Evolutionary conservation across 1,284 basidiomycete species (phyloP), one percentile per base, ranked within the genome.

Genomic region (Anthracocystis walkeri): DNA sequence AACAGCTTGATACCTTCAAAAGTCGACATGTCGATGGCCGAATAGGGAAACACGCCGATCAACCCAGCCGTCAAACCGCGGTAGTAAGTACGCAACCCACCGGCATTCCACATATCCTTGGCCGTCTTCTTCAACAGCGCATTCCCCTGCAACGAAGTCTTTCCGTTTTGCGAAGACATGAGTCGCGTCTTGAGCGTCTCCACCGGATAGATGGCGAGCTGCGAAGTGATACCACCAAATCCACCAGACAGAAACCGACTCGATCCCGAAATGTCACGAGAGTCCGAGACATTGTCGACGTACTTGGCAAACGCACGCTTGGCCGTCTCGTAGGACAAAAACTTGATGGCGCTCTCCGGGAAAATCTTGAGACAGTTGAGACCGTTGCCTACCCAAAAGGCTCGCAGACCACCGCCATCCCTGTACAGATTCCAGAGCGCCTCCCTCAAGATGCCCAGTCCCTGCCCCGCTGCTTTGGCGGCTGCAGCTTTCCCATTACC

Each of bases 181-280:
- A 85, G 64, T 7, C 83, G 65, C 49, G 84, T 85, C 68, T 85
- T 85, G 33, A 85, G 75, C 64, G 83, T 85, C 62, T 85, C 83
- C 21, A 85, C 73, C 20, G 83, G 83, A 63, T 85, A 85, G 38
- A 85, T 85, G 31, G 83, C 82, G n/a, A 99, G 89, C 88, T 99
- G 97, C 84, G 93, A 95, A 50, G 90, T 91, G 79, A 99, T 92
- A 50, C 97, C 97, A 53, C 96, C 97, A 44, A 99, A 89, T 1
- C 97, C 97, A 57, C 97, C 97, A 16, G 95, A 93, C 57, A 99
- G 86, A 87, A 99, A 99, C 16, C 97, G 90, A 84, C 93, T 95
- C 31, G 90, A 89, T 4, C 94, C 94, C 75, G 93, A 95, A 76
- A 99, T 95, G 56, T 97, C 91, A 42, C 93, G 89, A 16, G 92